These are phyloP conservation scores for Geotrichum carabidarum DNA, from an alignment of 1,139 yeast species.

Conservation along the genomic window DNA sequence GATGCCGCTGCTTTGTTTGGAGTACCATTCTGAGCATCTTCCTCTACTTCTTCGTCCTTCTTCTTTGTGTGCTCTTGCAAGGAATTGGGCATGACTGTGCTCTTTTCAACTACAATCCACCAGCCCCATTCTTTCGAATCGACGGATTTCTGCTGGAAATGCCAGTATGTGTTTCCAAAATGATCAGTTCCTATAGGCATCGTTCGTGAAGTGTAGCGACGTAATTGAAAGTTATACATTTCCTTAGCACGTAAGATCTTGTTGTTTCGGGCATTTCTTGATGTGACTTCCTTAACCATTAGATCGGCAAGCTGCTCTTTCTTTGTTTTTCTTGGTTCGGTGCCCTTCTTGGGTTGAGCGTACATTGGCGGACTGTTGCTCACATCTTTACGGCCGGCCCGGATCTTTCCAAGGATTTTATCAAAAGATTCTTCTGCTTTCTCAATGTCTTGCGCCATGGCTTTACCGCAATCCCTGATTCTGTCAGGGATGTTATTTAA, in stretches of 20 bases:
- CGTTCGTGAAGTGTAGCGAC: slow-evolving; percentile 34
- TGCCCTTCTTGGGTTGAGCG: slow-evolving; percentile 7
- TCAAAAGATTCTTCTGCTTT: slow-evolving; percentile 17
- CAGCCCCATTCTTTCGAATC: slow-evolving; percentile 22
- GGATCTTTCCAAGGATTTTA: slow-evolving; percentile 13
- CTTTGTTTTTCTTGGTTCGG: slow-evolving; percentile 18
- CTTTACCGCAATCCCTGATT: not conserved
- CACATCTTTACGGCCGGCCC: slow-evolving; percentile 13
- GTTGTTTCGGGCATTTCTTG: slow-evolving; percentile 26
- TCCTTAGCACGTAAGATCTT: slow-evolving; percentile 32
- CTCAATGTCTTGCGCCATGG: slow-evolving; percentile 8
- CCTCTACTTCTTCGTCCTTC: slow-evolving; percentile 4
- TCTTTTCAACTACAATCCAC: slow-evolving; percentile 18
- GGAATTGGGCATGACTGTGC: slow-evolving; percentile 13
- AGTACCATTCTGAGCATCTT: slow-evolving; percentile 1
- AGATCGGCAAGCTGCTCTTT: slow-evolving; percentile 23
- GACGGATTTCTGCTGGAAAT: slow-evolving; percentile 35
- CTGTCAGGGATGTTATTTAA: slow-evolving; percentile 1
- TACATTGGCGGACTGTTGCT: slow-evolving; percentile 12
- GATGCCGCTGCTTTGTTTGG: not conserved
- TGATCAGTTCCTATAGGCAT: slow-evolving; percentile 35
- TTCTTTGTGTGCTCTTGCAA: slow-evolving; percentile 1
- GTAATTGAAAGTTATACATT: slow-evolving; percentile 25
- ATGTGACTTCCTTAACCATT: slow-evolving; percentile 26
- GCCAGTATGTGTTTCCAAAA: slow-evolving; percentile 39